Evolutionary conservation across 169 alveolate genomes (phyloP).

Genomic region (Plasmodium gonderi): DNA sequence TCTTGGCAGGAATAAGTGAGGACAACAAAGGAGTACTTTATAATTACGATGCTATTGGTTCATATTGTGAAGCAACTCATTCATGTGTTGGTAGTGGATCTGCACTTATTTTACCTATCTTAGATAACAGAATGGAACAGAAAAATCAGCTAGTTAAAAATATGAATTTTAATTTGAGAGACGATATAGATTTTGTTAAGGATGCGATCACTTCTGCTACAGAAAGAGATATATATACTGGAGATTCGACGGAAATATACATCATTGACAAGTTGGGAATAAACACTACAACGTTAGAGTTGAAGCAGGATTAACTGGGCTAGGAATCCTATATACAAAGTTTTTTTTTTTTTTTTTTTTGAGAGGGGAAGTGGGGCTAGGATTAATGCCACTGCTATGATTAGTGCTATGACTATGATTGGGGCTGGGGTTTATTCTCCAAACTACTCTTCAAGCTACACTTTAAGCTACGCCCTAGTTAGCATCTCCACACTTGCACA

Average conservation of each 20-base stretch:
- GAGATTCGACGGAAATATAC: slow-evolving; percentile 88
- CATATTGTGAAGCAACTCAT: slow-evolving; percentile 89
- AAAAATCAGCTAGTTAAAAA: slow-evolving; percentile 84
- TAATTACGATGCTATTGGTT: slow-evolving; percentile 95
- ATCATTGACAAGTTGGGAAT: slow-evolving; percentile 80
- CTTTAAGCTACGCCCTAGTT: too few relatives aligned
- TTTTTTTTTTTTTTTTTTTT: too few relatives aligned
- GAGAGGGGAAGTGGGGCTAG: too few relatives aligned
- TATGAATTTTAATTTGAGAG: slow-evolving; percentile 72
- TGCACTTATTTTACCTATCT: slow-evolving; percentile 89
- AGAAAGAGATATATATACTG: slow-evolving; percentile 95
- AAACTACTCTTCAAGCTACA: too few relatives aligned
- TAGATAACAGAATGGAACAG: slow-evolving; percentile 87
- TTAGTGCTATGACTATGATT: too few relatives aligned
- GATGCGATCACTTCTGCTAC: slow-evolving; percentile 93
- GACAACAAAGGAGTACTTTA: slow-evolving; percentile 87
- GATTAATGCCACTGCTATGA: too few relatives aligned
- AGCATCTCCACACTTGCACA: too few relatives aligned
- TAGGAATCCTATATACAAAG: too few relatives aligned
- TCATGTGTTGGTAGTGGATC: slow-evolving; percentile 94
- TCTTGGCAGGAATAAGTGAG: slow-evolving; percentile 91
- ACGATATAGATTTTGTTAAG: slow-evolving; percentile 89
- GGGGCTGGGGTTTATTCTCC: too few relatives aligned
- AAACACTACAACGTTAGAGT: slow-evolving; percentile 35
- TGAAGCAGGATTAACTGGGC: slow-evolving; percentile 70